These are phyloP conservation scores for Colletotrichum sp. DNA, from an alignment of 2,329 filamentous ascomycete species.

Conservation along the genomic window DNA sequence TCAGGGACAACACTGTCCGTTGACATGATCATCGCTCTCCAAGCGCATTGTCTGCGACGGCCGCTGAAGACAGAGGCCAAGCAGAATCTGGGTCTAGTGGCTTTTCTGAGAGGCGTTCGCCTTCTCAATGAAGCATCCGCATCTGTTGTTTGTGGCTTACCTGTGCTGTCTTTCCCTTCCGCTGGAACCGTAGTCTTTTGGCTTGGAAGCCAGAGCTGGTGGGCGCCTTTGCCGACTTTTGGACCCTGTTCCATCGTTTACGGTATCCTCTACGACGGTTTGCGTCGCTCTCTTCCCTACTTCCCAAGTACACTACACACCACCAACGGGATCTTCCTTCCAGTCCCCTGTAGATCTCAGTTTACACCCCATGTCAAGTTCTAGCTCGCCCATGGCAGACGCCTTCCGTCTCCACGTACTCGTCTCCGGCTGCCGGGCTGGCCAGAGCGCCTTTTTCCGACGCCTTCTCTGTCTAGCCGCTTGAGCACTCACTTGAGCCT, in stretches of 20 bases:
- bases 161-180: neutral
- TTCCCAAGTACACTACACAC: neutral
- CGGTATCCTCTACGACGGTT: neutral
- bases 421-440: neutral
- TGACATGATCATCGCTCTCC: neutral
- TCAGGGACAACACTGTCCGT: neutral
- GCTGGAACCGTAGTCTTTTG: neutral
- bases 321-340: neutral
- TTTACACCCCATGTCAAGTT: neutral
- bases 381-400: neutral
- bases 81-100: neutral
- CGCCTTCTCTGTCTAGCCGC: neutral
- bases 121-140: neutral
- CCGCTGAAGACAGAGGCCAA: neutral
- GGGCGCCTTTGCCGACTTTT: neutral
- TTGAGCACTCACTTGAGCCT: neutral
- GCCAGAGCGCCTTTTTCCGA: neutral
- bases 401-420: neutral
- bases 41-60: neutral
- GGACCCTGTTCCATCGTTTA: neutral
- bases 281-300: too few species aligned
- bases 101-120: neutral
- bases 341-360: neutral
- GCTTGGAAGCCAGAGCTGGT: neutral
- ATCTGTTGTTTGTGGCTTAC: constrained; percentile 2